Conservation (phyloP, 768 basidiomycete species). For the Russula lepida region DNA sequence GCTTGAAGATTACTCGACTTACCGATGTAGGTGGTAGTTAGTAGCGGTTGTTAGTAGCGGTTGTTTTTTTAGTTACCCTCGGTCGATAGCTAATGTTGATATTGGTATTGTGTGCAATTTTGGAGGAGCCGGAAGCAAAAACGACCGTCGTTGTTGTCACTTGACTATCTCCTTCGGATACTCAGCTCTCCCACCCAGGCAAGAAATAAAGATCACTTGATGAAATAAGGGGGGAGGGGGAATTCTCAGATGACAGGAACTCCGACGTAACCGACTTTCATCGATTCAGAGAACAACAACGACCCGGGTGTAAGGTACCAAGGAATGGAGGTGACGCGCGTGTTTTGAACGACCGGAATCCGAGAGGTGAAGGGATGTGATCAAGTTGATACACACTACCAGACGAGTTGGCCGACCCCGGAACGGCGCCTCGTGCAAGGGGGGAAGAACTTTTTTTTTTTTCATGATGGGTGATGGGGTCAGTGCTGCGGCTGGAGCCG, state of each 20-base stretch:
- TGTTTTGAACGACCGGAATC: not conserved
- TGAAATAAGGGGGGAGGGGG: not conserved
- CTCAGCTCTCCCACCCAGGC: not conserved
- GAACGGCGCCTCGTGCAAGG: constrained; percentile 1
- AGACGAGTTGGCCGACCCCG: not conserved
- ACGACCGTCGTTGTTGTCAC: not conserved
- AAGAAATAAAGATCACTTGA: not conserved
- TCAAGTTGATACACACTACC: not conserved
- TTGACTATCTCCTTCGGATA: not conserved
- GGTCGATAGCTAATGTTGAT: no score
- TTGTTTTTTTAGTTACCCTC: not conserved
- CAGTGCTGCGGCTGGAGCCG: constrained; percentile 4
- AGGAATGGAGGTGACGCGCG: not conserved
- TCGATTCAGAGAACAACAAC: not conserved
- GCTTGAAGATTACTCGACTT: not conserved
- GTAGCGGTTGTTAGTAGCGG: not conserved
- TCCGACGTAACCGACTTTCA: not conserved
- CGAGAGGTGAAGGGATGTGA: not conserved
- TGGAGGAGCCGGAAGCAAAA: not conserved
- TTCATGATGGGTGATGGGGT: constrained; percentile 9
- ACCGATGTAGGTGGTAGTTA: not conserved
- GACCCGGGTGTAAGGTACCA: not conserved
- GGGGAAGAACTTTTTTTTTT: not conserved
- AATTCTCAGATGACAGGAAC: not conserved
- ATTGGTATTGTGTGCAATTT: not conserved